A percentile compares a stretch with the other conserved stretches of the same genome.
phyloP scores from a whole-genome alignment of 352 stramenopile species.

The Phytophthora constricta region DNA sequence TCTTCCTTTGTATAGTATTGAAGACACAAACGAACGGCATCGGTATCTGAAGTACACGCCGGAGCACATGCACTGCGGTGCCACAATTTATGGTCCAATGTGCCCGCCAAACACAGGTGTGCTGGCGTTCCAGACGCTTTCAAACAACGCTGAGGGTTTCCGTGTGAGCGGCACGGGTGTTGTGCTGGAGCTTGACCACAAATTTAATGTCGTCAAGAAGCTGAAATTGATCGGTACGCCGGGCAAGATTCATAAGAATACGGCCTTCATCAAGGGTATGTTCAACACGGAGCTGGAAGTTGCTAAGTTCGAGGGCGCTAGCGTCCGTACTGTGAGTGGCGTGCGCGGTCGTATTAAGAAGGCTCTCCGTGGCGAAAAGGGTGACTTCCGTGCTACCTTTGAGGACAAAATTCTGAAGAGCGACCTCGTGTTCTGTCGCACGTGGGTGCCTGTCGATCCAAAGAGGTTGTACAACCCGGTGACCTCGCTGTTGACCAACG shows the following conservation, averaged over 20 bases:
- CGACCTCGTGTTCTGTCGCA: slow-evolving; percentile 99
- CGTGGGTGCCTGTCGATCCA: slow-evolving; percentile 98
- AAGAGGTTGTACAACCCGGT: slow-evolving; percentile 99
- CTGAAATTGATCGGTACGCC: slow-evolving; percentile 99
- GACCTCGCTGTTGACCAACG: slow-evolving; percentile 73
- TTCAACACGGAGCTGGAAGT: slow-evolving; percentile 97
- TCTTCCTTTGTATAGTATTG: slow-evolving; percentile 98
- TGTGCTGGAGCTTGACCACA: slow-evolving; percentile 97
- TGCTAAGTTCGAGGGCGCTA: slow-evolving; percentile 97
- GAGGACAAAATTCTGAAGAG: slow-evolving; percentile 99
- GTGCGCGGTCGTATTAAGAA: slow-evolving; percentile 99
- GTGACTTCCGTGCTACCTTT: slow-evolving; percentile 99
- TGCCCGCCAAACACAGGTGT: slow-evolving; percentile 97
- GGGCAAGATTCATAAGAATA: slow-evolving; percentile 99
- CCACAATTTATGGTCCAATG: slow-evolving; percentile 97
- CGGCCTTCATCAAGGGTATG: slow-evolving; percentile 98
- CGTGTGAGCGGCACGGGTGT: slow-evolving; percentile 98
- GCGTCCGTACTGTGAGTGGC: slow-evolving; percentile 98
- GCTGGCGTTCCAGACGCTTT: slow-evolving; percentile 96
- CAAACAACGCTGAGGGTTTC: slow-evolving; percentile 93
- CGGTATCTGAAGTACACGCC: slow-evolving; percentile 99
- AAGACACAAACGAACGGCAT: slow-evolving; percentile 98
- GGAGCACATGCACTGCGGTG: slow-evolving; percentile 99
- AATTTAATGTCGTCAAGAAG: slow-evolving; percentile 99
- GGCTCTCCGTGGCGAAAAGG: slow-evolving; percentile 90